These are phyloP conservation scores for Penicillium silybi DNA, from an alignment of 495 filamentous ascomycete genomes.

Conservation along the genomic window DNA sequence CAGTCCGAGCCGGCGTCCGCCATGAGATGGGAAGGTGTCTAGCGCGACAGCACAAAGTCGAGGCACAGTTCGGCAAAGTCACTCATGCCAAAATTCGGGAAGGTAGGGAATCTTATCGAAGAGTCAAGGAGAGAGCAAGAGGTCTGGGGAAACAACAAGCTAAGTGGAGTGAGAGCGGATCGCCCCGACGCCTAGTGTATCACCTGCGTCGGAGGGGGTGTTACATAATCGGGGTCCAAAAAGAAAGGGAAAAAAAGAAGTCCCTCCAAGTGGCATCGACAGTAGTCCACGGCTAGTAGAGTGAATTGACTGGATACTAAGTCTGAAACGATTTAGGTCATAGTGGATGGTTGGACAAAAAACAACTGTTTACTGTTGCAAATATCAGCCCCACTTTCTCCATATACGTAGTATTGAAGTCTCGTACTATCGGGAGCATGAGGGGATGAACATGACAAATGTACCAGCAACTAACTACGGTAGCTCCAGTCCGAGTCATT, in stretches of 20 bases:
- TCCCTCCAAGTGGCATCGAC: neutral
- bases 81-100: neutral
- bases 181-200: slow-evolving; percentile 11
- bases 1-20: slow-evolving; percentile 16
- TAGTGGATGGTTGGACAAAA: no score
- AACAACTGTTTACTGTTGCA: no score
- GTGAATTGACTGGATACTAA: no score
- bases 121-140: neutral
- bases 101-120: neutral
- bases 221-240: slow-evolving; percentile 6
- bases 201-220: slow-evolving; percentile 1
- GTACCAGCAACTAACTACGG: no score
- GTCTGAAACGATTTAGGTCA: no score
- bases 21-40: slow-evolving; percentile 9
- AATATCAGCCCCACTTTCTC: no score
- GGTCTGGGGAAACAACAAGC: slow-evolving; percentile 18
- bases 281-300: no score
- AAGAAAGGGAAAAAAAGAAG: neutral
- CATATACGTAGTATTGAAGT: no score
- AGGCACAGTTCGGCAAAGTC: neutral
- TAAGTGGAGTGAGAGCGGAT: slow-evolving; percentile 17
- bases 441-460: no score
- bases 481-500: no score
- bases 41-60: neutral
- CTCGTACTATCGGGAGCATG: no score